A percentile compares a stretch with the other conserved stretches of the same genome.
phyloP scores from a whole-genome alignment of 1,139 yeast species.

The Pichia sorboxylosa region DNA sequence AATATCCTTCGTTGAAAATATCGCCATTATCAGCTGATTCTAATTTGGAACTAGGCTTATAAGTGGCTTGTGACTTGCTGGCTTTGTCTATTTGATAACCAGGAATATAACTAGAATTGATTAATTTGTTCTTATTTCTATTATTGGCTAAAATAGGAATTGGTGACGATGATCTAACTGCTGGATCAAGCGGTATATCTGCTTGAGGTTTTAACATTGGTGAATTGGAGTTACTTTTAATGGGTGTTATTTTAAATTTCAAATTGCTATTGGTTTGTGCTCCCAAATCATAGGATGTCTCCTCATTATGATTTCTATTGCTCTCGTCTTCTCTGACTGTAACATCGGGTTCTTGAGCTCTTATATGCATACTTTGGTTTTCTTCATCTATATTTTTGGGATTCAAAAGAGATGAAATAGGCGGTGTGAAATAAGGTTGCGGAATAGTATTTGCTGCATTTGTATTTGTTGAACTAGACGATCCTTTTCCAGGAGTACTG shows the following conservation, averaged over 20 bases:
- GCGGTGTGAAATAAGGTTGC: slow-evolving; percentile 22
- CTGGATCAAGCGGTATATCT: slow-evolving; percentile 16
- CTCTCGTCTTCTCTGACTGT: too few species aligned
- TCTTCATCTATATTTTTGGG: too few species aligned
- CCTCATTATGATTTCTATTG: too few species aligned
- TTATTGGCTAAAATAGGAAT: slow-evolving; percentile 7
- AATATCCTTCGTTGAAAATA: too few species aligned
- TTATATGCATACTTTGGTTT: too few species aligned
- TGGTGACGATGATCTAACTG: slow-evolving; percentile 9
- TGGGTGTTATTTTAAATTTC: slow-evolving; percentile 21
- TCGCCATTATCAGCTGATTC: too few species aligned
- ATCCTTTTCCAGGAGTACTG: slow-evolving; percentile 2
- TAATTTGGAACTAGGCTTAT: too few species aligned
- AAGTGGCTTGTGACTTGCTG: too few species aligned
- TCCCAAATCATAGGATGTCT: slow-evolving; percentile 12
- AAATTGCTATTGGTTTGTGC: slow-evolving; percentile 20
- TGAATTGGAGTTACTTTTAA: slow-evolving; percentile 18
- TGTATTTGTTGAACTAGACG: slow-evolving; percentile 1
- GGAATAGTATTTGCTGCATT: slow-evolving; percentile 1
- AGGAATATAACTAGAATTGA: slow-evolving; percentile 10
- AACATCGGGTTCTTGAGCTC: too few species aligned
- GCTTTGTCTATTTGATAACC: slow-evolving; percentile 6
- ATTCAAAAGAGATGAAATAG: slow-evolving; percentile 23
- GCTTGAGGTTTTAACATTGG: slow-evolving; percentile 12
- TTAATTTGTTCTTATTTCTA: slow-evolving; percentile 7